Evolutionary conservation across 768 basidiomycete species (phyloP), one percentile per base, ranked within the genome.

Genomic region (Leccinellum albellum): DNA sequence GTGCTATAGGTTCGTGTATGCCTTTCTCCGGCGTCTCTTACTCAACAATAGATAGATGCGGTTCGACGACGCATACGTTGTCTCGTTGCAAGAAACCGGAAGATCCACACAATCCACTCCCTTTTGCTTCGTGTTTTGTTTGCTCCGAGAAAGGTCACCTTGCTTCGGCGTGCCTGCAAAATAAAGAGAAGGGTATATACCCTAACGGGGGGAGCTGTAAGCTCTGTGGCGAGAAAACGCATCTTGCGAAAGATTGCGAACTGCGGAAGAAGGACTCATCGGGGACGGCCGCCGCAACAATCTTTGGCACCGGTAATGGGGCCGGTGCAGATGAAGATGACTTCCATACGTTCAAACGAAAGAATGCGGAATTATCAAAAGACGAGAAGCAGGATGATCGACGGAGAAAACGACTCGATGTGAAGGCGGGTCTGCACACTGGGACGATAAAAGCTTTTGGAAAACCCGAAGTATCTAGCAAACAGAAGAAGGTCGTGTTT

Each of bases 241-340:
- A 97, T 74, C 80, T 95, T 7, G 93, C 91, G 0, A 90, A 83
- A 66, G 84, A 96, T 70, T 98, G 95, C 68, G 78, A 73, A 15
- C 74, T 89, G 49, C 74, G 88, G 50, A 82, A 80, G 66, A 73
- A 79, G 67, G 85, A 89, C 79, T 45, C 31, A 44, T 62, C 71
- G 2, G 71, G 71, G 33, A 70, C 64, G 17, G 60, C 56, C 0
- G 54, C 59, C 17, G 49, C 54, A 17, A 50, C 64, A 9, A 42
- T 68, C 48, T 65, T 74, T 15, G 70, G 70, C 26, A 73, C 55
- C 1, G 78, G 78, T 1, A 68, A 68, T 29, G 83, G 78, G 37
- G 84, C 81, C 0, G 92, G 93, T 23, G 88, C 95, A 9, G 95
- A 98, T 68, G 95, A 98, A 70, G 95, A 98, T 66, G 95, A 97